These are phyloP conservation scores for Panicum hallii DNA, from an alignment of 202 grass and related monocot genomes.

Conservation along the genomic window DNA sequence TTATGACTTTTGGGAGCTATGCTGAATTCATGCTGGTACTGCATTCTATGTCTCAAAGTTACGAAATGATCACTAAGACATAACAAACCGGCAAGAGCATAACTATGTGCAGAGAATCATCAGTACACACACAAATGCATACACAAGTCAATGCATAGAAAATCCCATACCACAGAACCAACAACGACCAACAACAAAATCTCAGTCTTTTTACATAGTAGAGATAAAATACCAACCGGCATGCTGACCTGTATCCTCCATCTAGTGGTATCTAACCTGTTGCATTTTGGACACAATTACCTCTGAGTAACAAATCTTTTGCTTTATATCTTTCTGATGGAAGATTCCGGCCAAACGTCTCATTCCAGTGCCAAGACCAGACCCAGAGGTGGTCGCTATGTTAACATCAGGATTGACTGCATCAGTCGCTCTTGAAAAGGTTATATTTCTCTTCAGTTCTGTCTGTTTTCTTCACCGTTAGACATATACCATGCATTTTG, in stretches of 20 bases:
- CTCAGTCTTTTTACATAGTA: neutral
- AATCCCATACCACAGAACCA: neutral
- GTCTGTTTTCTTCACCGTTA: neutral
- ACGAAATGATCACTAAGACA: neutral
- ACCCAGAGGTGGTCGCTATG: conserved; percentile 93
- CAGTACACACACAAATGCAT: neutral
- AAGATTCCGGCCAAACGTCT: conserved; percentile 85
- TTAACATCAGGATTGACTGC: conserved; percentile 94
- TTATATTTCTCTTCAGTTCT: conserved; percentile 12
- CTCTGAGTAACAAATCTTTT: conserved; percentile 31
- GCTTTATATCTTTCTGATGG: conserved; percentile 46
- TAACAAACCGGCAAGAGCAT: neutral
- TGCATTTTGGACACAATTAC: neutral
- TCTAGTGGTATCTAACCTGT: conserved; percentile 8
- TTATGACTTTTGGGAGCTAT: conserved; percentile 96
- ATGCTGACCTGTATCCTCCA: neutral
- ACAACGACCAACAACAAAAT: neutral
- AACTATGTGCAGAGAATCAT: neutral
- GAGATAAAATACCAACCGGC: conserved; percentile 26
- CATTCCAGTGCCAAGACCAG: conserved; percentile 90
- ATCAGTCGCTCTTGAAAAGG: conserved; percentile 97
- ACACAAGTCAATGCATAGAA: neutral
- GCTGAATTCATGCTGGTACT: conserved; percentile 77
- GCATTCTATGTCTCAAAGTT: neutral
- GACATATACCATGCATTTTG: neutral